phyloP scores from a whole-genome alignment of 2,329 filamentous ascomycete genomes.

The Penicillium sp. region DNA sequence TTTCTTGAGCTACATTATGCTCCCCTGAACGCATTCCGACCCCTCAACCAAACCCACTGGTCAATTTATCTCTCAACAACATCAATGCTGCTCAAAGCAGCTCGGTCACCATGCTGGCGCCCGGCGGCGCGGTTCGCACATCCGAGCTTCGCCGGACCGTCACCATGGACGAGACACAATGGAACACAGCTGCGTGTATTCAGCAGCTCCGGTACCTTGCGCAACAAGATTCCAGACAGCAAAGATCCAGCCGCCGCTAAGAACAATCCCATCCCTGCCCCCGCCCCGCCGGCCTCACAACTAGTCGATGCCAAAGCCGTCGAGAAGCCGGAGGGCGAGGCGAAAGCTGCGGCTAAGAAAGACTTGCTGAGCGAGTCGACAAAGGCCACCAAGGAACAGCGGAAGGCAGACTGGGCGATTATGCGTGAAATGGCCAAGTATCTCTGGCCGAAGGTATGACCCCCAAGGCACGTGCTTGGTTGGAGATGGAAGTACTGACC shows the following conservation, averaged over 20 bases:
- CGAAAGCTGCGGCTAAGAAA: slow-evolving; percentile 50
- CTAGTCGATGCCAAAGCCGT: slow-evolving; percentile 22
- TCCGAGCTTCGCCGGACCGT: slow-evolving; percentile 30
- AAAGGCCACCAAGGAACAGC: slow-evolving; percentile 78
- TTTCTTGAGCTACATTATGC: slow-evolving; percentile 27
- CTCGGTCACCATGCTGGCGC: slow-evolving; percentile 40
- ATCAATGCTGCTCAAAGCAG: slow-evolving; percentile 45
- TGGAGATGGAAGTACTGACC: slow-evolving; percentile 22
- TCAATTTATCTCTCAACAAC: slow-evolving; percentile 4
- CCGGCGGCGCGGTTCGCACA: slow-evolving; percentile 31
- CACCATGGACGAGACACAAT: slow-evolving; percentile 28
- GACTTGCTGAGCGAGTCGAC: slow-evolving; percentile 68
- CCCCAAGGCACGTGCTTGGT: not conserved
- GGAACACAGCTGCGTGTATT: slow-evolving; percentile 35
- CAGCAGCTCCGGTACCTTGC: slow-evolving; percentile 29
- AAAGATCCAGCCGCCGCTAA: slow-evolving; percentile 16
- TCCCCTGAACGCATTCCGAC: slow-evolving; percentile 22
- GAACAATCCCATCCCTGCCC: slow-evolving; percentile 1
- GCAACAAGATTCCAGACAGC: slow-evolving; percentile 26
- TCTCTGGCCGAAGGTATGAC: slow-evolving; percentile 79
- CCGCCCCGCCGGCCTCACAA: slow-evolving; percentile 22
- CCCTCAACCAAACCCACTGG: not conserved
- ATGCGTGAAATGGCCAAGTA: slow-evolving; percentile 98
- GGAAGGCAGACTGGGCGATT: slow-evolving; percentile 97
- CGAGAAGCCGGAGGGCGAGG: slow-evolving; percentile 29